These are phyloP conservation scores for Diospyros lotus DNA, from an alignment of 148 eudicot genomes.

Conservation along the genomic window DNA sequence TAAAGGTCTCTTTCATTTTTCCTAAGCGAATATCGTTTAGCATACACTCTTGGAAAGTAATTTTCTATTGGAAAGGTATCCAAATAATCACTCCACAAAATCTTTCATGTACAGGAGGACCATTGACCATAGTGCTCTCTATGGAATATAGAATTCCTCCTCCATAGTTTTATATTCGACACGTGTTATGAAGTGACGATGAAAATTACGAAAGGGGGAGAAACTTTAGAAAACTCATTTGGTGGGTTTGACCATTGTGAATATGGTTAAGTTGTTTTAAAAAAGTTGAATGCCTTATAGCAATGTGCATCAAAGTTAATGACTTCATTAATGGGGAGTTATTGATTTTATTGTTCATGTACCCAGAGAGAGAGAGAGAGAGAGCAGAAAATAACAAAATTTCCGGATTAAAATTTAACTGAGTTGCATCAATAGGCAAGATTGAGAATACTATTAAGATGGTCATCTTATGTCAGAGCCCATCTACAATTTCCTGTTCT, in stretches of 20 bases:
- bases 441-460: too few species aligned
- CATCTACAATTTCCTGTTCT: too few species aligned
- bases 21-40: conserved; percentile 3
- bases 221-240: background rate
- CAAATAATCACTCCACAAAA: background rate
- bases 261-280: background rate
- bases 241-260: background rate
- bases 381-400: too few species aligned
- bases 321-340: too few species aligned
- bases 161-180: background rate
- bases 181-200: background rate
- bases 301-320: background rate
- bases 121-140: background rate
- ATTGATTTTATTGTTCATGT: too few species aligned
- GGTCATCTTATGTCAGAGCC: too few species aligned
- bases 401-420: too few species aligned
- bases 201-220: background rate
- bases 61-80: background rate
- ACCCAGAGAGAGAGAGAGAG: too few species aligned
- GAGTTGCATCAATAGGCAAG: too few species aligned
- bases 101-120: background rate
- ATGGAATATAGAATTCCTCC: background rate
- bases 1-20: background rate
- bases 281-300: background rate
- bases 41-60: background rate